phyloP scores from a whole-genome alignment of 805 yeast genomes.

The Metahyphopichia silvanorum region DNA sequence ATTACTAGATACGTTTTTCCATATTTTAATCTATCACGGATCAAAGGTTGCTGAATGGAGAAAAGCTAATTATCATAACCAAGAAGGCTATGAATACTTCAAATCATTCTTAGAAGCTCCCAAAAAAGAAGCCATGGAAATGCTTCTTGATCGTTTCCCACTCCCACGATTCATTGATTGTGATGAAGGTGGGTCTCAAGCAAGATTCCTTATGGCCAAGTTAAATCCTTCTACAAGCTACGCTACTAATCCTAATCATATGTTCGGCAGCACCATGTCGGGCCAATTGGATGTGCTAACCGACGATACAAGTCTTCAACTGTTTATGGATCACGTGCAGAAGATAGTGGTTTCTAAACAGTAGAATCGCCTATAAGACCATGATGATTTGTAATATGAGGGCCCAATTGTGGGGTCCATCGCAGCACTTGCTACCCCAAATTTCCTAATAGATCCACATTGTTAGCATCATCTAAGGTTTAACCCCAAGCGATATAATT shows the following conservation, averaged over 20 bases:
- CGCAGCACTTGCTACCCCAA: too few relatives aligned
- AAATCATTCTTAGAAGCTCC: constrained; percentile 60
- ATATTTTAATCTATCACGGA: constrained; percentile 66
- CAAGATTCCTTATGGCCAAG: constrained; percentile 67
- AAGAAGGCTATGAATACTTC: constrained; percentile 57
- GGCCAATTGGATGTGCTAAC: constrained; percentile 43
- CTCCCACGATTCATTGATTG: constrained; percentile 70
- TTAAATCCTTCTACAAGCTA: constrained; percentile 64
- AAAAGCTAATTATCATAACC: constrained; percentile 58
- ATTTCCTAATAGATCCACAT: too few relatives aligned
- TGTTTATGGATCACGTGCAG: constrained; percentile 54
- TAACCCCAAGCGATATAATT: too few relatives aligned
- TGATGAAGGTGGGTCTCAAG: constrained; percentile 75
- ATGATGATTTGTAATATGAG: too few relatives aligned
- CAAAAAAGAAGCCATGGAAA: constrained; percentile 60
- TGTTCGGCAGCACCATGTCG: constrained; percentile 13
- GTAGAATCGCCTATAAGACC: too few relatives aligned
- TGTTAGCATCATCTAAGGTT: too few relatives aligned
- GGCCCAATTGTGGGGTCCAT: too few relatives aligned
- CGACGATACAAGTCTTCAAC: constrained; percentile 57
- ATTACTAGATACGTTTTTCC: constrained; percentile 66
- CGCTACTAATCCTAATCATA: constrained; percentile 33
- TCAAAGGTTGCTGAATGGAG: constrained; percentile 65
- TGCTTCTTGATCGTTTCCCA: constrained; percentile 65
- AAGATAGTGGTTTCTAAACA: constrained; percentile 24